These are phyloP conservation scores for Populus pruinosa DNA, from an alignment of 345 rosid species.

Conservation along the genomic window DNA sequence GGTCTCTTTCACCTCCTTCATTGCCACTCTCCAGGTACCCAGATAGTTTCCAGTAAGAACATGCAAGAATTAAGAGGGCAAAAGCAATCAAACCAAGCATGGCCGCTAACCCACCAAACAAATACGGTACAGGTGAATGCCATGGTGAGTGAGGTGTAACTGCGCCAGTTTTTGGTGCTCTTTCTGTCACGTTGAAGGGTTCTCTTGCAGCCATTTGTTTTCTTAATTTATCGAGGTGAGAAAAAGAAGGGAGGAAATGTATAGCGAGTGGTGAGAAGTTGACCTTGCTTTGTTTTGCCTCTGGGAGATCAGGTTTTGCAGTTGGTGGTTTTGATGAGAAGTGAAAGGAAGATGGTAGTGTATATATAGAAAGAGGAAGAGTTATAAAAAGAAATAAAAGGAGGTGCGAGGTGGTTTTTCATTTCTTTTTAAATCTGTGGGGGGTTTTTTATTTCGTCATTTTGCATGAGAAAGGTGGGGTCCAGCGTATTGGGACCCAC, in stretches of 20 bases:
- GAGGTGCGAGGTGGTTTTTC: background rate
- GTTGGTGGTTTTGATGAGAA: background rate
- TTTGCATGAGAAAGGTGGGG: slow-evolving; percentile 1
- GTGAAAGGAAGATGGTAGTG: background rate
- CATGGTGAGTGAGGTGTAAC: slow-evolving; percentile 54
- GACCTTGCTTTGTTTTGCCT: background rate
- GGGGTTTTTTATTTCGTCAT: slow-evolving; percentile 12
- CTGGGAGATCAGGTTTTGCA: no score
- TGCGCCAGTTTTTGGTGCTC: slow-evolving; percentile 6
- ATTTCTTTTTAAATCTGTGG: background rate
- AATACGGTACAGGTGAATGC: slow-evolving; percentile 94
- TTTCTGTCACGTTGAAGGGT: slow-evolving; percentile 33
- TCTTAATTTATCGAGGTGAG: background rate
- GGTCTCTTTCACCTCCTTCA: slow-evolving; percentile 42
- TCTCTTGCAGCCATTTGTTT: slow-evolving; percentile 45
- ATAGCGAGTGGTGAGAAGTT: no score
- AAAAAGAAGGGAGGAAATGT: background rate
- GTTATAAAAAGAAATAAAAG: background rate
- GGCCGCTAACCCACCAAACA: slow-evolving; percentile 91
- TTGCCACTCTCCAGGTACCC: slow-evolving; percentile 54
- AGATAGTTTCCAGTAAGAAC: slow-evolving; percentile 89
- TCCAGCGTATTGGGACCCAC: no score
- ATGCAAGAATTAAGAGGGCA: slow-evolving; percentile 83
- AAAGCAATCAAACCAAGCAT: slow-evolving; percentile 91
- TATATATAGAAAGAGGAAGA: slow-evolving; percentile 4